Evolutionary conservation across 768 basidiomycete genomes (phyloP), one percentile per base, ranked within the genome.

Genomic region (Leccinum imitatum): DNA sequence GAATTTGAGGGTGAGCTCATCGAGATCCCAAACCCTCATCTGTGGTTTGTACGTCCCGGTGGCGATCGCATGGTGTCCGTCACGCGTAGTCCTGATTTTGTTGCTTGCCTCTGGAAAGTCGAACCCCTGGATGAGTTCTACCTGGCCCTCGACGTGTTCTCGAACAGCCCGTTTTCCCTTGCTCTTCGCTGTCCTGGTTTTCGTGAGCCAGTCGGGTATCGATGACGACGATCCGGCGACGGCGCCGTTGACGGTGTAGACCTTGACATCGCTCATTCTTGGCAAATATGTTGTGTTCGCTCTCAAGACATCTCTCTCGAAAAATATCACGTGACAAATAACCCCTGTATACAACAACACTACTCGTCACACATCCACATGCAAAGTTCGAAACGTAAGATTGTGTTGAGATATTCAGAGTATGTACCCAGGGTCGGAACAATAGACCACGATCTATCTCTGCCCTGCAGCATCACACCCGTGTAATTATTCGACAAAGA

Each of bases 31-130:
- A 5, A 96, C 93, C 59, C 91, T 84, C 74, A 98, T 93, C 72
- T 97, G 93, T 3, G 97, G 97, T 74, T 99, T 99, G 78, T 99
- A 99, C 3, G 90, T 92, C 25, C 97, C 97, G 23, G 96, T 98
- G 0, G 94, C 96, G 58, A 98, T 83, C 11, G 86, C 89, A 83
- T 95, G 90, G 67, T 90, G 87, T 1, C 97, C 96, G 73, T 99
- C 95, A 41, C 89, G 79, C 3, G 95, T 98, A 5, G 89, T 89
- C 74, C 87, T 94, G 67, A 99, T 82, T 66, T 86, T 87, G 75
- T 93, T 95, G 72, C 92, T 93, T 15, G 95, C 94, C 72, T 98
- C 95, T 8, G 97, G 95, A 66, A 99, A 98, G 69, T 96, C 93
- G 73, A 98, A 97, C 59, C 95, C 90, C 70, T 99, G 94, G 53